Percentiles rank a stretch among this genome's conserved stretches.
Conservation (phyloP, 1,139 yeast genomes). For the Saccharomycopsis hybrid region DNA sequence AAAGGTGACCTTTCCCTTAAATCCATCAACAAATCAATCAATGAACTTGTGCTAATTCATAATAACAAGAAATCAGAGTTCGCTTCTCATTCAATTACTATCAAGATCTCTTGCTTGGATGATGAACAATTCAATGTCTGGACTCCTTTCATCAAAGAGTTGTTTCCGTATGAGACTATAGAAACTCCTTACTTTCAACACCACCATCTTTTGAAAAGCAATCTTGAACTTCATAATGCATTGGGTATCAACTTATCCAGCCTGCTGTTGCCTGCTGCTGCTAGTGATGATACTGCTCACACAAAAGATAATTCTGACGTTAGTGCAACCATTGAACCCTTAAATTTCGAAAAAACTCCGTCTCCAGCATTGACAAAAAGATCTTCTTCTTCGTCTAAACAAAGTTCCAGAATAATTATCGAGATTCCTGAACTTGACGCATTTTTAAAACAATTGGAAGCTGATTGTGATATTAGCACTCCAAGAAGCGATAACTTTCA, state of each 20-base stretch:
- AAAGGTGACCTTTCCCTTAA: slow-evolving; percentile 25
- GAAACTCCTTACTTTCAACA: slow-evolving; percentile 3
- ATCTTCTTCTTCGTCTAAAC: too few relatives aligned
- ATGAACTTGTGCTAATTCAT: slow-evolving; percentile 13
- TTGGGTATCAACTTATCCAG: slow-evolving; percentile 16
- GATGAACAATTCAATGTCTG: slow-evolving; percentile 18
- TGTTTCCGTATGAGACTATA: slow-evolving; percentile 10
- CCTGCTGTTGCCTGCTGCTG: too few relatives aligned
- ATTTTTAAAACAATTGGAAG: slow-evolving; percentile 11
- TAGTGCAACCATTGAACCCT: too few relatives aligned
- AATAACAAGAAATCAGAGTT: neutral
- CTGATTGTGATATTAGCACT: neutral
- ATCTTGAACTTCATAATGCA: slow-evolving; percentile 3
- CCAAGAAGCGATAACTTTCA: slow-evolving; percentile 4
- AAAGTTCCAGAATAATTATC: neutral
- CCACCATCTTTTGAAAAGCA: slow-evolving; percentile 13
- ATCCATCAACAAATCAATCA: slow-evolving; percentile 34
- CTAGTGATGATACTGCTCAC: too few relatives aligned
- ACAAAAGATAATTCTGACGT: too few relatives aligned
- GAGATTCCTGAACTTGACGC: slow-evolving; percentile 14
- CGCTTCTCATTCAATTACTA: too few relatives aligned
- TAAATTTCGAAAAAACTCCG: too few relatives aligned
- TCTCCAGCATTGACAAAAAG: too few relatives aligned
- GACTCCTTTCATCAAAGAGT: slow-evolving; percentile 15
- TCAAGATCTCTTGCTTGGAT: slow-evolving; percentile 17